Percentiles rank a stretch among this genome's conserved stretches.
phyloP scores from a whole-genome alignment of 2,329 filamentous ascomycete species.

The Beauveria varroae region DNA sequence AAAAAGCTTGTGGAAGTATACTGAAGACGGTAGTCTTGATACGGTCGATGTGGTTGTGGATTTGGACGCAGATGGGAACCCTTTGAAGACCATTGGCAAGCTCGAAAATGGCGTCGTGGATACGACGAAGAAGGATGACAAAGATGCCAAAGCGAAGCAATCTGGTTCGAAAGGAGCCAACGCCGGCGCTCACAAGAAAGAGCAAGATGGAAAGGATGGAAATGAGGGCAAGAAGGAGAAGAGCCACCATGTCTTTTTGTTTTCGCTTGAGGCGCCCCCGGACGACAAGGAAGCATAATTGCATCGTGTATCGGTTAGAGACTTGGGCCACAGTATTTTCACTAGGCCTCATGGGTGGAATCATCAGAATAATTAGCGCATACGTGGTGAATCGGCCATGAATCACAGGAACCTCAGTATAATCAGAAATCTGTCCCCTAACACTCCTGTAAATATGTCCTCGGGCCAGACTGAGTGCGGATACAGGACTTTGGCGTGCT shows the following conservation, averaged over 20 bases:
- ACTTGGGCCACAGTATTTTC: no score
- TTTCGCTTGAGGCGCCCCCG: conserved; percentile 26
- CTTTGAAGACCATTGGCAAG: conserved; percentile 32
- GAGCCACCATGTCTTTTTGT: conserved; percentile 23
- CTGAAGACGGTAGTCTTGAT: conserved; percentile 59
- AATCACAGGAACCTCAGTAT: not conserved
- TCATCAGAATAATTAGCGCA: not conserved
- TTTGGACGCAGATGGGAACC: conserved; percentile 40
- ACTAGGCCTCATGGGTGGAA: not conserved
- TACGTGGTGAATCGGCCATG: not conserved
- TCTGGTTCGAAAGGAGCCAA: not conserved
- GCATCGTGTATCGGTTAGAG: no score
- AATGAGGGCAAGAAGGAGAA: conserved; percentile 15
- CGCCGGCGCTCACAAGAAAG: conserved; percentile 9
- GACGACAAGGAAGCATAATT: not conserved
- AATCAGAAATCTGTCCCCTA: not conserved
- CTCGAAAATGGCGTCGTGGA: conserved; percentile 31
- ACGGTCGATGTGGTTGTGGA: conserved; percentile 48
- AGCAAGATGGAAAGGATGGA: conserved; percentile 13
- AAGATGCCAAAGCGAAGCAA: conserved; percentile 14
- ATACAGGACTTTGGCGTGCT: not conserved
- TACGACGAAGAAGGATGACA: conserved; percentile 23
- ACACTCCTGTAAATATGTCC: not conserved
- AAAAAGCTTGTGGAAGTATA: conserved; percentile 71
- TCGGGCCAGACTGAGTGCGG: not conserved